Evolutionary conservation across 257 asterid species (phyloP).

Genomic region (Solanum ossicruentum): DNA sequence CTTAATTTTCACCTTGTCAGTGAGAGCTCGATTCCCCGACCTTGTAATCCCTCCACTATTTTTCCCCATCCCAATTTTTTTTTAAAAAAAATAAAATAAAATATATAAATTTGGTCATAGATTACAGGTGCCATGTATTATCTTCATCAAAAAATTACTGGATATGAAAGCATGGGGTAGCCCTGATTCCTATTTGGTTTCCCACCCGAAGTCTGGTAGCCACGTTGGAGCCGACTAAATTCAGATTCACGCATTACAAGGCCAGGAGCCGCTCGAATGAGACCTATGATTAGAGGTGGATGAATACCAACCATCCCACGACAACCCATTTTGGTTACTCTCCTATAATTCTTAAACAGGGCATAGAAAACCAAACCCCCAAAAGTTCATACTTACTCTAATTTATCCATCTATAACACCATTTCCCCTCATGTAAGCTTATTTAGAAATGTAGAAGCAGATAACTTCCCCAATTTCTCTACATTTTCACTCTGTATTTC

Average conservation of each 20-base stretch:
- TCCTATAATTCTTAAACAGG: background rate
- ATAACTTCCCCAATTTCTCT: background rate
- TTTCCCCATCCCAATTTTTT: background rate
- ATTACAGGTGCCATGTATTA: background rate
- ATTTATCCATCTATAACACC: background rate
- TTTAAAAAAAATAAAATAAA: too few species aligned
- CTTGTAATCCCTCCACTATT: background rate
- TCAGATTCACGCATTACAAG: background rate
- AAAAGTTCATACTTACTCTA: background rate
- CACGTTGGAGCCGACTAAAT: background rate
- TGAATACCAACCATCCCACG: background rate
- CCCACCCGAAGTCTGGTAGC: accelerated
- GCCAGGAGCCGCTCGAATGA: background rate
- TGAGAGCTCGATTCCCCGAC: background rate
- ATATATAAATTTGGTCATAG: background rate
- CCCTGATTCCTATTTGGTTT: background rate
- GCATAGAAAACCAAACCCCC: background rate
- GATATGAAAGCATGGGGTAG: background rate
- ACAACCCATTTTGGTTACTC: background rate
- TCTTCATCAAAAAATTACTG: background rate
- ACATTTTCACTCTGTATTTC: background rate
- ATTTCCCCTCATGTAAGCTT: background rate
- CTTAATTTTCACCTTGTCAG: too few species aligned
- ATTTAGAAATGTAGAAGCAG: background rate
- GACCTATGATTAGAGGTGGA: background rate